Evolutionary conservation across 305 asterid genomes (phyloP).

Genomic region (Rubia tinctorum): DNA sequence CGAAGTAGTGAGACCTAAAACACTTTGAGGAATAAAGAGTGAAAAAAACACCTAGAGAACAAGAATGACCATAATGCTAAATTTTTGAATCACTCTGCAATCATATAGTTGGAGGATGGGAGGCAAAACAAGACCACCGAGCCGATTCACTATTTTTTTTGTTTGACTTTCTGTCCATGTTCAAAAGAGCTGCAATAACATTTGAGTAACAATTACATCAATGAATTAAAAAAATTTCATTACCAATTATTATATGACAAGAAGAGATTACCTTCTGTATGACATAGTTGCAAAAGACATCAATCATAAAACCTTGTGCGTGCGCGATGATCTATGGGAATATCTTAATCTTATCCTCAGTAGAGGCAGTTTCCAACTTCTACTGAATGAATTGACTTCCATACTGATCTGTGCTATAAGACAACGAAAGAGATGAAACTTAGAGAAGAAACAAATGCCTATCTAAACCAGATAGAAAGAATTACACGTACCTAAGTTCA

Average conservation of each 20-base stretch:
- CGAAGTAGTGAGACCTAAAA: too few relatives aligned
- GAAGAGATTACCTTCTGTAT: constrained; percentile 63
- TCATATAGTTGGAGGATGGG: constrained; percentile 91
- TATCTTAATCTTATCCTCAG: constrained; percentile 67
- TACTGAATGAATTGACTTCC: too few relatives aligned
- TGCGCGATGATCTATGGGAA: constrained; percentile 61
- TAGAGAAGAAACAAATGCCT: constrained; percentile 13
- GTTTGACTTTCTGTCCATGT: constrained; percentile 72
- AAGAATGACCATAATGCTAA: constrained; percentile 24
- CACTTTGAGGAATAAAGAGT: background rate
- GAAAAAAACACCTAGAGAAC: background rate
- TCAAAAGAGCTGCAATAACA: constrained; percentile 61
- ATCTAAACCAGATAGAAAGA: constrained; percentile 10
- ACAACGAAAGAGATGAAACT: background rate
- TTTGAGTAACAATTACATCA: constrained; percentile 16
- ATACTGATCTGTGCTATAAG: too few relatives aligned
- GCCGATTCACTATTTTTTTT: constrained; percentile 63
- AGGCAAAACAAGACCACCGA: constrained; percentile 74
- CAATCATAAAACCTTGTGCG: constrained; percentile 66
- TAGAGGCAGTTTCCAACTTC: constrained; percentile 28
- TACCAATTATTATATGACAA: constrained; percentile 1
- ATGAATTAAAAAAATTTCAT: constrained; percentile 4
- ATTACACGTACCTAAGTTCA: constrained; percentile 40
- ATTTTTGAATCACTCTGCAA: constrained; percentile 97
- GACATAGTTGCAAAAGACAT: constrained; percentile 88